These are phyloP conservation scores for Cystobasidium pallidum DNA, from an alignment of 1,284 basidiomycete species.

Conservation along the genomic window DNA sequence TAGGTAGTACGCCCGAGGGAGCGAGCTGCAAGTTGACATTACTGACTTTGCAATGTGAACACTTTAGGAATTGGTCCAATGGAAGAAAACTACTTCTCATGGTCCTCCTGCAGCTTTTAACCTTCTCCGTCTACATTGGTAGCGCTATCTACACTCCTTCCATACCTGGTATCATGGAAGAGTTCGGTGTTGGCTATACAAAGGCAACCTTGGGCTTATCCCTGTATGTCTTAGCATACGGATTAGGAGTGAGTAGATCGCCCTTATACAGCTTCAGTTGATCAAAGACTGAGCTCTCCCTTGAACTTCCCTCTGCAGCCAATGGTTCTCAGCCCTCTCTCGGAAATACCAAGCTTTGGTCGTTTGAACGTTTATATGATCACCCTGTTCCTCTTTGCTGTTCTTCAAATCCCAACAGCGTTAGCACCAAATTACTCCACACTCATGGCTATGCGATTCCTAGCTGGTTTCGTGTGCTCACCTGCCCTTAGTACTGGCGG, in stretches of 20 bases:
- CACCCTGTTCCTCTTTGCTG: constrained; percentile 47
- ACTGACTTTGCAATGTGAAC: too few relatives aligned
- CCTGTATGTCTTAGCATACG: constrained; percentile 49
- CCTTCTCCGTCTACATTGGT: constrained; percentile 56
- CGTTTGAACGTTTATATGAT: constrained; percentile 51
- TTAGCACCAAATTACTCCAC: constrained; percentile 48
- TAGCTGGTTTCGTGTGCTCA: constrained; percentile 57
- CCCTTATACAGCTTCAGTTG: not conserved
- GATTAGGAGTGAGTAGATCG: constrained; percentile 43
- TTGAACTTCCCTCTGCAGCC: constrained; percentile 48
- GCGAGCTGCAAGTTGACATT: not conserved
- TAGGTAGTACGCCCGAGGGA: constrained; percentile 38
- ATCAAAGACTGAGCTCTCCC: not conserved
- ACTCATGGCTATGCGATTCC: constrained; percentile 50
- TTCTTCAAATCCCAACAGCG: constrained; percentile 46
- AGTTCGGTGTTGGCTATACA: constrained; percentile 47
- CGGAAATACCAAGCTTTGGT: constrained; percentile 54
- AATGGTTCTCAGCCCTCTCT: constrained; percentile 55
- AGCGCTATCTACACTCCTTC: constrained; percentile 53
- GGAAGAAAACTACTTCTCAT: constrained; percentile 54
- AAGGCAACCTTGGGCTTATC: constrained; percentile 49
- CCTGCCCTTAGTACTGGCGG: constrained; percentile 57
- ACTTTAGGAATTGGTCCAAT: constrained; percentile 54
- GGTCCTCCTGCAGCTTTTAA: constrained; percentile 54
- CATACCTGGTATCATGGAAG: constrained; percentile 48